Evolutionary conservation across 1,139 yeast genomes (phyloP), one percentile per base, ranked within the genome.

Genomic region (Kodamaea fungicola): DNA sequence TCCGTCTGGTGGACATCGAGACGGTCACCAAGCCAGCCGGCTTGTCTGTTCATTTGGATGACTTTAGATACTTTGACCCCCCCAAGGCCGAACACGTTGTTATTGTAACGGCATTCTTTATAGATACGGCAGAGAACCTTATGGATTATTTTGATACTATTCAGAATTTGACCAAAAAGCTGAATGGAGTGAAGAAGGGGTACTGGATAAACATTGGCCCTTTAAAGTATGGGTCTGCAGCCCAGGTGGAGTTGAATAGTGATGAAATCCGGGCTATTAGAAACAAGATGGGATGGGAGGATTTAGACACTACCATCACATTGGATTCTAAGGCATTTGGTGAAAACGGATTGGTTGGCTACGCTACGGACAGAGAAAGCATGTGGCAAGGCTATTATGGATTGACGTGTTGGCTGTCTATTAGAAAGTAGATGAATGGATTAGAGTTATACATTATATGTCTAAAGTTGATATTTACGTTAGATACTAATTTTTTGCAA

Each of bases 131-230:
- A 1, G 95, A 87, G 51, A 86, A 87, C 50, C 55, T 86, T 33
- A 67, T 88, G 45, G 82, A 78, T 28, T 88, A 88, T 54, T 58
- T 88, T 33, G 84, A 83, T 37, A 61, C 81, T 1, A 78, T 88
- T 27, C 72, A 72, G 38, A 51, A 61, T 9, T 55, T 85, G 33
- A 55, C 73, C 2, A 61, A 61, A 3, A 67, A 64, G 21, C 41
- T 41, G 25, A 48, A 47, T 35, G 40, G 41, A 3, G 42, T 53
- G n/a, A 58, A 64, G 27, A 59, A 63, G 8, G 79, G 85, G 0
- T 69, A 70, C 38, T 88, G 96, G 96, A 78, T 88, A 44, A 88
- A 88, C 54, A 71, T 78, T 12, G 96, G 96, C 0, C 96, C 96
- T 0, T 66, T 88, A 43, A 88, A 88, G 57, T 88, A 88, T 61